Evolutionary conservation across 73 alveolate genomes (phyloP), one percentile per base, ranked within the genome.

Genomic region (Loxodes magnus): DNA sequence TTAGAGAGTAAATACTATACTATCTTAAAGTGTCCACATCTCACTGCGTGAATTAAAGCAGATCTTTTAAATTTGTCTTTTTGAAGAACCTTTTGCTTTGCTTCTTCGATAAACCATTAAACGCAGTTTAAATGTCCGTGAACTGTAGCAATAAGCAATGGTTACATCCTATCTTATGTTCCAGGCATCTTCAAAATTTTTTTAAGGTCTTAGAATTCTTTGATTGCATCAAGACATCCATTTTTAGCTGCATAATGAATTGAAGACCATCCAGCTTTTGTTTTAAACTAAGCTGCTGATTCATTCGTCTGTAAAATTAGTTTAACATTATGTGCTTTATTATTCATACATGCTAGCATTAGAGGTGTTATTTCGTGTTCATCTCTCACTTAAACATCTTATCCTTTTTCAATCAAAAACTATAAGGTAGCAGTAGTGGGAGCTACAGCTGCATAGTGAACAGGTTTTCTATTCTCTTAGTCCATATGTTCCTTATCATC

Each of bases 401-500:
- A 90, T 19, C 96, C 96, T 39, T 67, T 61, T 29, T 73, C 68
- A 4, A 84, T 62, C 30, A 92, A 65, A 41, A 69, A 69, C 59
- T 89, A 50, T n/a, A 92, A 35, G n/a, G 94, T 85, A 2, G 78
- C 95, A 33, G 80, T 76, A 55, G 67, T 81, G 37, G 94, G 71
- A 43, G 95, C 92, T 43, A 93, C 93, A 9, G 99, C 99, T 14
- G 99, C 99, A 68, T 92, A 92, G 69, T 92, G 99, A 25, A 82
- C 66, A 3, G 93, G 94, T 55, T 68, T 92, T 65, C 97, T 83
- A 31, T 58, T 64, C 19, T 79, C 81, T 38, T 44, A 67, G 65
- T 92, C 99, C 20, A 71, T 56, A 26, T 71, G 49, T 43, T 61
- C 68, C 51, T 56, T 48, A 69, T 63, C 85, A 7, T 88, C 95